These are phyloP conservation scores for Penicillium dipodomyicola DNA, from an alignment of 495 filamentous ascomycete species.

Conservation along the genomic window DNA sequence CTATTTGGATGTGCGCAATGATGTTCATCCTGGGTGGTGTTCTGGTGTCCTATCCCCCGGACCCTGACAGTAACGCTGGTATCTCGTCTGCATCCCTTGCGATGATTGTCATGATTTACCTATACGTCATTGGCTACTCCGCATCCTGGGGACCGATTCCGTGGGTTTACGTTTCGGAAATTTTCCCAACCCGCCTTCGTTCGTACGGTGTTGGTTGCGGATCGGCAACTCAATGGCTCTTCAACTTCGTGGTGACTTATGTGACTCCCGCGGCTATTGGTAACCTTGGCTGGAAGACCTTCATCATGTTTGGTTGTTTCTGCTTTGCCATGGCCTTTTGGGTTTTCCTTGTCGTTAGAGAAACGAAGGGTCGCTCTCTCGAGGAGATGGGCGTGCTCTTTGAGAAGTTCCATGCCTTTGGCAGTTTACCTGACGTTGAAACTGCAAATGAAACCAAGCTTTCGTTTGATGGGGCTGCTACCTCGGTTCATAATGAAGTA, in stretches of 20 bases:
- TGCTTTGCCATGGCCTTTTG: not conserved
- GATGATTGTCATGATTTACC: not conserved
- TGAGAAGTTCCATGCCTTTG: not conserved
- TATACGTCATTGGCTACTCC: not conserved
- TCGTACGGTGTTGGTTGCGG: not conserved
- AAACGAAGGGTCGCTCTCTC: not conserved
- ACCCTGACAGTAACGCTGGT: not conserved
- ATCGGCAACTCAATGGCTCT: not conserved
- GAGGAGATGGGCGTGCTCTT: not conserved
- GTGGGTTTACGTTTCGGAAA: slow-evolving; percentile 1
- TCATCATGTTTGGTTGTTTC: not conserved
- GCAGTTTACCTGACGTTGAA: not conserved
- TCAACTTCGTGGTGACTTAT: not conserved
- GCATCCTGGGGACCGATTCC: not conserved
- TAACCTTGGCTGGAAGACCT: not conserved
- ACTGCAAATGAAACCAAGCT: not conserved
- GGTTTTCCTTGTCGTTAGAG: not conserved
- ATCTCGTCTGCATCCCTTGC: not conserved
- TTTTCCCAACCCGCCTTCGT: slow-evolving; percentile 1
- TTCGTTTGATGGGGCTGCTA: not conserved
- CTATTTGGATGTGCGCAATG: not conserved
- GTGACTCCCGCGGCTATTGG: not conserved
- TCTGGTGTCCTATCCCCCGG: not conserved
- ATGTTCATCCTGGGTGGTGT: not conserved
- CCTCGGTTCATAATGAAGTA: not conserved